Base-by-base conservation (phyloP, 164 flowering plant genomes). In the Litsea cubeba region DNA sequence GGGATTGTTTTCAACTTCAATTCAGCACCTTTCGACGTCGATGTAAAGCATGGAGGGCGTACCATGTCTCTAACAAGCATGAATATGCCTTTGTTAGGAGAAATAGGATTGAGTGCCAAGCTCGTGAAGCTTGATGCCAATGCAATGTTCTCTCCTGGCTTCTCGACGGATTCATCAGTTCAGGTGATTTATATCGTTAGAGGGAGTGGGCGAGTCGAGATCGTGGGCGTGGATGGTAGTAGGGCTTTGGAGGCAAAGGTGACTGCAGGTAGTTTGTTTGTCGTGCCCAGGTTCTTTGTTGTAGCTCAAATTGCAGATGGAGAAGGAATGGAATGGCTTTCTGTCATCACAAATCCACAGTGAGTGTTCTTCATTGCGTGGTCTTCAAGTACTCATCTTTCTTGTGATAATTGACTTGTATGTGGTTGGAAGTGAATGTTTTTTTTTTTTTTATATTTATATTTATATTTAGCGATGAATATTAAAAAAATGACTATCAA, bases 71-170 rank as follows among this genome's bases (percentile, higher is more conserved):
- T 90, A 80, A 87, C 87, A 71, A 82, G 85, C 8, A 78, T 78
- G 76, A 86, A 86, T 70, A 77, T 88, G 74, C 91, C 93, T 12
- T 75, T 85, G 77, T 86, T 90, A 17, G 89, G 85, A 12, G 84
- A 87, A 76, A 85, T 86, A 58, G 97, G 94, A 11, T 80, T 89
- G 50, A 87, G 92, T 12, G 92, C 87, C 58, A 88, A 83, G 64
- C 88, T 88, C 68, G 89, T 88, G 3, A 84, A 82, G 83, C 54
- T 91, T 22, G 81, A 88, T 70, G 88, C 85, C 0, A 74, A 75
- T 51, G 92, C 96, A 1, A 83, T 87, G 88, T 87, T 84, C 76
- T 85, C 91, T 18, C 91, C 92, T n/a, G 90, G 88, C 1, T 88
- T 84, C 60, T 88, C 88, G 0, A 81, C 85, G 71, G 90, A 88